Evolutionary conservation across 2,329 filamentous ascomycete genomes (phyloP), one percentile per base, ranked within the genome.

Genomic region (Chaetomium sp.): DNA sequence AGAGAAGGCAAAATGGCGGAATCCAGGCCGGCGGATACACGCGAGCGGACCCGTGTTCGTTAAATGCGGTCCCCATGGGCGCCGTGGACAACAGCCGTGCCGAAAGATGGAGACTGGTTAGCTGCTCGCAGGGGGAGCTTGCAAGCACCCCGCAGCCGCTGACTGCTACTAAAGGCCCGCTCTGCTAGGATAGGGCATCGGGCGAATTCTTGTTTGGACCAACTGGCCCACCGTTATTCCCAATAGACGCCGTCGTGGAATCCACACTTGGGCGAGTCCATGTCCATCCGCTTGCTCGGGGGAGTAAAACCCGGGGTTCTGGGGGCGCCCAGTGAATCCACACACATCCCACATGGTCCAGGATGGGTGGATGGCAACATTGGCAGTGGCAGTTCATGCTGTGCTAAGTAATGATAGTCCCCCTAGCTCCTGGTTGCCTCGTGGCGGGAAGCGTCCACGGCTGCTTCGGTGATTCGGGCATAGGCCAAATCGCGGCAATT

Each of bases 21-120:
- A 27, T 33, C 47, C 49, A 27, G 35, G 38, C 47, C 25, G 59
- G 56, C 57, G 62, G 56, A 42, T 19, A 59, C 61, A 56, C 45
- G 63, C 65, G 54, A 49, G 60, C 54, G 60, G 65, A 64, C 50
- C 59, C 60, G 53, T 60, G 27, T 60, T 61, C 51, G 63, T 68
- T 68, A 65, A 65, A 70, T 63, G 56, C 51, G 33, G 59, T 49
- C 27, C 45, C 59, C 65, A 59, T 66, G 42, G 62, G 65, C 50
- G 58, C 54, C 66, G 69, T 65, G 35, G 47, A 66, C 35, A 69
- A 68, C 53, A 71, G 69, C 69, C 70, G 69, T 67, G 65, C 55
- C 59, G 38, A 65, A 65, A 63, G 64, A 66, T 64, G 49, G 61
- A 64, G 49, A 60, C 63, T 63, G 60, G 63, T 59, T 45, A 57